Evolutionary conservation across 1,139 yeast species (phyloP).

Genomic region (Candida sojae): DNA sequence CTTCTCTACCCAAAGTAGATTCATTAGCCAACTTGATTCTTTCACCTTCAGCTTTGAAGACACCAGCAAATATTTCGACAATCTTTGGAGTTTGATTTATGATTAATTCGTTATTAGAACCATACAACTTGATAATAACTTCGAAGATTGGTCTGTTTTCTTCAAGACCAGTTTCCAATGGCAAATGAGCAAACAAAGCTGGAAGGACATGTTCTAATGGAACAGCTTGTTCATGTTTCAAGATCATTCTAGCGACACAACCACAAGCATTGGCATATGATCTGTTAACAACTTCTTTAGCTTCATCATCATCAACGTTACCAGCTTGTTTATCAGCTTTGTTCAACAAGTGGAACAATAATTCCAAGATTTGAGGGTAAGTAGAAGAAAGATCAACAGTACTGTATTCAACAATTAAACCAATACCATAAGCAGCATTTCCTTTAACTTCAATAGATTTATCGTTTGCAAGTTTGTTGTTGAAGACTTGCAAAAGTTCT

Average conservation of each 20-base stretch:
- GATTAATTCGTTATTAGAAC: slow-evolving; percentile 58
- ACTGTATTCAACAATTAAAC: slow-evolving; percentile 68
- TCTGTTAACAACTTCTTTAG: slow-evolving; percentile 78
- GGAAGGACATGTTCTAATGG: slow-evolving; percentile 83
- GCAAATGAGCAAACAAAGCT: slow-evolving; percentile 75
- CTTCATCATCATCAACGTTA: slow-evolving; percentile 68
- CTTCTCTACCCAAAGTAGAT: slow-evolving; percentile 82
- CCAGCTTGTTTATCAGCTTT: slow-evolving; percentile 74
- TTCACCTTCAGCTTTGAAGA: slow-evolving; percentile 74
- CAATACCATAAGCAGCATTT: slow-evolving; percentile 95
- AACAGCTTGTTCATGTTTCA: slow-evolving; percentile 69
- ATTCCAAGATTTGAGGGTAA: slow-evolving; percentile 70
- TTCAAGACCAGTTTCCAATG: slow-evolving; percentile 85
- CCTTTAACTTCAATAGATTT: slow-evolving; percentile 88
- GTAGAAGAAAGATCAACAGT: slow-evolving; percentile 59
- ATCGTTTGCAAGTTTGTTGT: slow-evolving; percentile 70
- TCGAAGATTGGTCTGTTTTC: slow-evolving; percentile 91
- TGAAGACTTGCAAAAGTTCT: slow-evolving; percentile 70
- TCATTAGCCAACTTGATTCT: slow-evolving; percentile 67
- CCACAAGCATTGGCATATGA: slow-evolving; percentile 95
- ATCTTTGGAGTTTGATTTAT: slow-evolving; percentile 61
- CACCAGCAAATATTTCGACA: slow-evolving; percentile 66
- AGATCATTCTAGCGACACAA: slow-evolving; percentile 90
- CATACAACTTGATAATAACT: slow-evolving; percentile 71
- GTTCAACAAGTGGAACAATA: slow-evolving; percentile 75